Base-by-base conservation (phyloP, 116 monocot genomes). In the Zostera marina region DNA sequence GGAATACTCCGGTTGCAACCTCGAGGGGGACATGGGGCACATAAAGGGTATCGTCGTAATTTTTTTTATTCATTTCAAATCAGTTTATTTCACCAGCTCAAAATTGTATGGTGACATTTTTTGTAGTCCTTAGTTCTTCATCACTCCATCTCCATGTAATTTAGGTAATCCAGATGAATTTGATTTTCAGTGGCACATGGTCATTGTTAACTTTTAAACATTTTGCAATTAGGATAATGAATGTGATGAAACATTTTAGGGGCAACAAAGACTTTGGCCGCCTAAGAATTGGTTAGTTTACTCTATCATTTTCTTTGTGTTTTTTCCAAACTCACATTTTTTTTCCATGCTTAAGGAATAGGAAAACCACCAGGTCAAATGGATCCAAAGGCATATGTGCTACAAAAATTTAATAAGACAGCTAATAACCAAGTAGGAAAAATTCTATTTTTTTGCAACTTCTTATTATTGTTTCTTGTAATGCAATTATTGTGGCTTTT, bases 361-460 rank as follows among this genome's bases (percentile, higher is more conserved):
- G 96, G 96, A 55, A 77, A 78, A 64, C 96, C 96, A 59, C 82
- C 89, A 17, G 96, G 96, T 11, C 96, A 89, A 62, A 96, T 96
- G 96, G 96, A 96, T 78, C 96, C 96, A 2, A 96, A 80, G 65
- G 89, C 96, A 44, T 89, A 82, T 70, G 58, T 85, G 26, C 80
- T 96, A 59, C 89, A 96, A 42, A 85, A 73, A 56, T 96, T 96
- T 62, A 96, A 85, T 59, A 73, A 58, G 48, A 78, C 66, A 25
- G 77, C 80, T 49, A 85, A 82, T 48, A 73, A 73, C 47, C 74
- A 74, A 66, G 93, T 93, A 69, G 76, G 70, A 53, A 12, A 9
- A 43, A 42, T 9, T n/a, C n/a, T n/a, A n/a, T n/a, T n/a, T n/a
- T n/a, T n/a, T n/a, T n/a, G n/a, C n/a, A n/a, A n/a, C 19, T 48